Base-by-base conservation (phyloP, 495 filamentous ascomycete genomes). In the Penicillium salamii region DNA sequence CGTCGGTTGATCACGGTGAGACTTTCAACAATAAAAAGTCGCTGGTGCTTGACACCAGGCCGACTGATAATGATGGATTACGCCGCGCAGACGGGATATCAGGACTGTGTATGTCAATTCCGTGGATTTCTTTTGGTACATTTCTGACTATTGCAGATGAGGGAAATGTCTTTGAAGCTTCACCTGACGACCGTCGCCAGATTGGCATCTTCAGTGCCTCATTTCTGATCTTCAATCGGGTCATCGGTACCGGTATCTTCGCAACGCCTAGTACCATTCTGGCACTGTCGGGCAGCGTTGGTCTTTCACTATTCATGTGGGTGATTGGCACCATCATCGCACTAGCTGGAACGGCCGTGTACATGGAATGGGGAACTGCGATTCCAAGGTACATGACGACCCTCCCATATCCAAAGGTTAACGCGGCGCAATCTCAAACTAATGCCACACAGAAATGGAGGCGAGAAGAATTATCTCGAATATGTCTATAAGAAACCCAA, bases 381-480 rank as follows among this genome's bases (percentile, higher is more conserved):
- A 79, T 75, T 42, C 69, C 68, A 5, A 68, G 55, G 65, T 73
- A 70, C 39, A 62, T 58, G 37, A 15, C n/a, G n/a, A n/a, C n/a
- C n/a, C n/a, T n/a, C n/a, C n/a, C n/a, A n/a, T n/a, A n/a, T n/a
- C n/a, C n/a, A n/a, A n/a, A n/a, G n/a, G n/a, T n/a, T n/a, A n/a
- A n/a, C n/a, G n/a, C n/a, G n/a, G n/a, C n/a, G 32, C 23, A 26
- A 34, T 5, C 14, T 20, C 20, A 20, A 15, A 37, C 32, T 35
- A 11, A 45, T 13, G 3, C 12, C 26, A 20, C 37, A 1, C 39
- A 68, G 66, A 41, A 84, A 80, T n/a, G 84, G 87, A 19, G 85
- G 85, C 18, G 77, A 82, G 42, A 89, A 89, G 63, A 83, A 85
- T 58, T 87, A 88, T 50, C 80, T 87, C 45, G 83, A 89, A 63